Percentiles rank a stretch among this genome's conserved stretches.
These are phyloP conservation scores for Diaporthe humulicola DNA, from an alignment of 2,329 filamentous ascomycete species.

Conservation along the genomic window DNA sequence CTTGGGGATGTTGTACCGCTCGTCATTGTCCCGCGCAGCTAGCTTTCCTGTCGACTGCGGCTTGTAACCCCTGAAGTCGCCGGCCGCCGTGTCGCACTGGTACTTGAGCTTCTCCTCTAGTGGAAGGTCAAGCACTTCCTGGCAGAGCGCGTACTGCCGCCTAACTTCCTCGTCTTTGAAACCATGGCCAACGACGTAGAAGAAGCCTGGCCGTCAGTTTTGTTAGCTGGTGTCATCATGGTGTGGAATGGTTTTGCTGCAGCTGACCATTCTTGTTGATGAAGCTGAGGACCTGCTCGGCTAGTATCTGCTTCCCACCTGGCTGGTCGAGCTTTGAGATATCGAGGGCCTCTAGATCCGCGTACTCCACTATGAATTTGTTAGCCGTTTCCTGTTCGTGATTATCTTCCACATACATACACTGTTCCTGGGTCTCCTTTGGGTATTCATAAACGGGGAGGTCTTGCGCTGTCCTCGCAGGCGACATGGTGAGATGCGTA, in stretches of 20 bases:
- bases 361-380: conserved; percentile 42
- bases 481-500: conserved; percentile 7
- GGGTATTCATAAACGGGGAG: conserved; percentile 42
- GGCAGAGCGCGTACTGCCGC: conserved; percentile 35
- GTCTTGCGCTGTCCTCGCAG: conserved; percentile 21
- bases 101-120: conserved; percentile 41
- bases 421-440: conserved; percentile 40
- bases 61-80: conserved; percentile 48
- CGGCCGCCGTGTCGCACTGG: conserved; percentile 46
- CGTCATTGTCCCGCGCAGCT: conserved; percentile 43
- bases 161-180: conserved; percentile 35
- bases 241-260: too few species aligned
- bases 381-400: background rate
- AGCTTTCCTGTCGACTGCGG: conserved; percentile 43
- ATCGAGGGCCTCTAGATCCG: conserved; percentile 44
- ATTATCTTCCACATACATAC: conserved; percentile 36
- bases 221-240: background rate
- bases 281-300: conserved; percentile 44
- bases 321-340: conserved; percentile 43
- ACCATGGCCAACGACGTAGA: conserved; percentile 44
- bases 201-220: conserved; percentile 40
- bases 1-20: conserved; percentile 47
- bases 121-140: conserved; percentile 35
- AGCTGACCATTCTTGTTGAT: conserved; percentile 45
- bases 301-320: conserved; percentile 43